Evolutionary conservation across 2,329 filamentous ascomycete species (phyloP).

Genomic region (Myriosclerotinia scirpicola): DNA sequence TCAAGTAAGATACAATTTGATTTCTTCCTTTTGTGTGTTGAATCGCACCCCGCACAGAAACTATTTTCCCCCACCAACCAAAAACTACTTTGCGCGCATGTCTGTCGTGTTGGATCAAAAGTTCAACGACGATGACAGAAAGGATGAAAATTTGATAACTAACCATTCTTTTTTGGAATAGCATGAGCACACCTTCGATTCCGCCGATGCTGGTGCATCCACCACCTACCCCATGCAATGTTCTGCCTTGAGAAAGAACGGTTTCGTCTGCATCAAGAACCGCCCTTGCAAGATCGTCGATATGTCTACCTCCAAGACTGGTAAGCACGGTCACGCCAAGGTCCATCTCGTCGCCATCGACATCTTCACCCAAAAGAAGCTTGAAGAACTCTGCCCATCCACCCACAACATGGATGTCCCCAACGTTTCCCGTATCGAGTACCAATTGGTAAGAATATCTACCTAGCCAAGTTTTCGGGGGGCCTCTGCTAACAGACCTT

Average conservation of each 20-base stretch:
- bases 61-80: slow-evolving; percentile 37
- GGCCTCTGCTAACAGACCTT: background rate
- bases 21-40: slow-evolving; percentile 28
- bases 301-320: slow-evolving; percentile 99
- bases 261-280: slow-evolving; percentile 96
- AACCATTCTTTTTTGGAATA: slow-evolving; percentile 23
- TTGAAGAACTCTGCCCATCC: slow-evolving; percentile 97
- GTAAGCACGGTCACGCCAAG: slow-evolving; percentile 99
- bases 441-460: slow-evolving; percentile 76
- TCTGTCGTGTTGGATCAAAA: slow-evolving; percentile 26
- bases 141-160: slow-evolving; percentile 23
- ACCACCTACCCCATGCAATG: slow-evolving; percentile 97
- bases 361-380: slow-evolving; percentile 99
- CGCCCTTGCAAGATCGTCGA: slow-evolving; percentile 99
- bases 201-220: slow-evolving; percentile 94
- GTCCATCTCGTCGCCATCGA: slow-evolving; percentile 97
- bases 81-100: slow-evolving; percentile 33
- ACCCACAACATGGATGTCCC: slow-evolving; percentile 99
- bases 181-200: slow-evolving; percentile 71
- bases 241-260: slow-evolving; percentile 99
- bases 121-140: slow-evolving; percentile 10
- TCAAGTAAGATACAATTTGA: slow-evolving; percentile 51
- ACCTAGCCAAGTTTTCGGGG: background rate
- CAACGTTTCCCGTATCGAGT: slow-evolving; percentile 86
- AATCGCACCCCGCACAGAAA: slow-evolving; percentile 20